These are phyloP conservation scores for Citrus sp. DNA, from an alignment of 345 rosid species.

Conservation along the genomic window DNA sequence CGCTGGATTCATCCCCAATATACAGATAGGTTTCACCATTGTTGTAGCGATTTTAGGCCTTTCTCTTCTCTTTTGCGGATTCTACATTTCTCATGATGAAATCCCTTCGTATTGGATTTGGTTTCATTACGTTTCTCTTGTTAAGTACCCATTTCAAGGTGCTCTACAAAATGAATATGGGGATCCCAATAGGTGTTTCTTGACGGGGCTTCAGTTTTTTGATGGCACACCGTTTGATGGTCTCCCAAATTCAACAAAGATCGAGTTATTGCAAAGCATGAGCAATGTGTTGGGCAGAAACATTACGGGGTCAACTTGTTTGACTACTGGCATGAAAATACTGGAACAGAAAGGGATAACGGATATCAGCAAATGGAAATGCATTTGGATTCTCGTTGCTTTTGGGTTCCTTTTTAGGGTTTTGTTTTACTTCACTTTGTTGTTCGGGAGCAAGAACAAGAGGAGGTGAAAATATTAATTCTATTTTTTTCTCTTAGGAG, in stretches of 20 bases:
- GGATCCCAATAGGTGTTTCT: slow-evolving; percentile 26
- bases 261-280: slow-evolving; percentile 20
- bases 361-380: slow-evolving; percentile 31
- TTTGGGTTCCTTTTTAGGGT: slow-evolving; percentile 32
- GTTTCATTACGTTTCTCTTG: slow-evolving; percentile 34
- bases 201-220: slow-evolving; percentile 31
- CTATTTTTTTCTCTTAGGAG: too few relatives aligned
- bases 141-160: slow-evolving; percentile 25
- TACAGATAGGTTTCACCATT: slow-evolving; percentile 31
- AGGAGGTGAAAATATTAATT: slow-evolving; percentile 13
- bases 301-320: slow-evolving; percentile 23
- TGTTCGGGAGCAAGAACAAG: slow-evolving; percentile 34
- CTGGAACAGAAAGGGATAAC: slow-evolving; percentile 17
- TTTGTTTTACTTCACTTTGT: slow-evolving; percentile 28
- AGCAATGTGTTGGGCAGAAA: slow-evolving; percentile 22
- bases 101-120: slow-evolving; percentile 35
- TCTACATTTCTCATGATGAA: slow-evolving; percentile 27
- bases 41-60: slow-evolving; percentile 25
- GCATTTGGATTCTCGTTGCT: slow-evolving; percentile 32
- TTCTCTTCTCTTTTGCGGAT: slow-evolving; percentile 33
- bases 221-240: slow-evolving; percentile 20
- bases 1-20: slow-evolving; percentile 41
- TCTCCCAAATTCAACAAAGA: too few relatives aligned
- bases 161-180: slow-evolving; percentile 22
- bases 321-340: slow-evolving; percentile 22